Conservation (phyloP, 2,329 filamentous ascomycete species). For the Pyrenophora teres region DNA sequence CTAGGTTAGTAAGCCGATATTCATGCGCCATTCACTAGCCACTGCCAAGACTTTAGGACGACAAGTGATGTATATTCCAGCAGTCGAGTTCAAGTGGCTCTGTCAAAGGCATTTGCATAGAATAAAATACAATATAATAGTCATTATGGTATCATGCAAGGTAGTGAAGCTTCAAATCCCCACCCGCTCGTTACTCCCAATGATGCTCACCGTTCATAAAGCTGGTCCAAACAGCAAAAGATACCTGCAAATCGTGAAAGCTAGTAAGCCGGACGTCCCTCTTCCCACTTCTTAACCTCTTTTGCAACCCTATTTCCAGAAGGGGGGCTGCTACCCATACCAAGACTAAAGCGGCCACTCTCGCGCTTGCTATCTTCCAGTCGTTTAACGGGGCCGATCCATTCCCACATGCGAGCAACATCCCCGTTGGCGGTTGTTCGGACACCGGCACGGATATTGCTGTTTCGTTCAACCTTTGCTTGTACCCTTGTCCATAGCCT, state of each 20-base stretch:
- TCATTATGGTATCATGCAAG: slow-evolving; percentile 40
- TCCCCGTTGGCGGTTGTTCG: slow-evolving; percentile 62
- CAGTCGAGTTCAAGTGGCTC: background rate
- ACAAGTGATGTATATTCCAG: background rate
- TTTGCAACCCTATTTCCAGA: slow-evolving; percentile 36
- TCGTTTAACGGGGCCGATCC: slow-evolving; percentile 65
- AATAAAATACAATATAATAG: background rate
- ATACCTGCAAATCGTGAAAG: slow-evolving; percentile 2
- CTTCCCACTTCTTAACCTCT: slow-evolving; percentile 52
- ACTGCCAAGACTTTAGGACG: background rate
- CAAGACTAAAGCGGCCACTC: slow-evolving; percentile 41
- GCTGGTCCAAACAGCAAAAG: slow-evolving; percentile 1
- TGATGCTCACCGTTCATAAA: background rate
- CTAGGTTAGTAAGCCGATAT: slow-evolving; percentile 30
- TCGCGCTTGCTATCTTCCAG: slow-evolving; percentile 48
- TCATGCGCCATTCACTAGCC: slow-evolving; percentile 23
- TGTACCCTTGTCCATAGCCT: slow-evolving; percentile 83
- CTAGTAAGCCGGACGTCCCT: slow-evolving; percentile 55
- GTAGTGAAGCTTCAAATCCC: slow-evolving; percentile 8
- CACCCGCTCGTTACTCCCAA: background rate
- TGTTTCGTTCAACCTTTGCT: slow-evolving; percentile 87
- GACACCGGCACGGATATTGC: slow-evolving; percentile 82
- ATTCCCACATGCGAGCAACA: slow-evolving; percentile 69
- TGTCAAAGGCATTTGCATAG: background rate
- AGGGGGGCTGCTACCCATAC: slow-evolving; percentile 39